Evolutionary conservation across 305 asterid genomes (phyloP), one percentile per base, ranked within the genome.

Genomic region (Rubia peregrina): DNA sequence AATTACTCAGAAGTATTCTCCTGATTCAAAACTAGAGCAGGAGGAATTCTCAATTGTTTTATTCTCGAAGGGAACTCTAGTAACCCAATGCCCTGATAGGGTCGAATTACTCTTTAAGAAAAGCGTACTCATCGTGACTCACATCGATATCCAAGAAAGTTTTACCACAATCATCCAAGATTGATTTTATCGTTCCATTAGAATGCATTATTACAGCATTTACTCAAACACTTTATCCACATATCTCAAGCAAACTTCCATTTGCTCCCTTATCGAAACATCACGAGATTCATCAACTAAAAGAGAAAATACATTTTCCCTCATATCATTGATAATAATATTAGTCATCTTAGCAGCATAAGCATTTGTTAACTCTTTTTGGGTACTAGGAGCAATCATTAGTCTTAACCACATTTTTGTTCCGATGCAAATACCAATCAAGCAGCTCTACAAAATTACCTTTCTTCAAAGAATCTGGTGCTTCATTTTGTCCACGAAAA

Each of bases 351-450:
- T 53, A 4, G 36, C 10, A 4, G 53, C 69, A 65, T 51, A 65
- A 41, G 55, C 48, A 36, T n/a, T 41, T n/a, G 16, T 17, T 6
- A 65, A 0, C 4, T 41, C 53, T 14, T 41, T 41, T 40, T 19
- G 55, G 40, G 41, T n/a, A 16, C 12, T 65, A n/a, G 69, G 53
- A 65, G 69, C 40, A 40, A 48, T 65, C 33, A 65, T n/a, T 61
- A 41, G 69, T 26, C 30, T 26, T 26, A 26, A 2, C 30, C 30
- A 26, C 30, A 26, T 26, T 2, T 26, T 26, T 26, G 2, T 26
- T 26, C 30, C 30, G 30, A 1, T 26, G 30, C 30, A 26, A 1
- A 51, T 51, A 21, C 57, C 57, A 51, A 19, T 51, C 17, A 19
- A 51, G 1, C 4, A 51, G 6, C 17, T 19, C 57, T 16, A 51